Evolutionary conservation across 2,329 filamentous ascomycete species (phyloP).

Genomic region (Aureobasidium vineae): DNA sequence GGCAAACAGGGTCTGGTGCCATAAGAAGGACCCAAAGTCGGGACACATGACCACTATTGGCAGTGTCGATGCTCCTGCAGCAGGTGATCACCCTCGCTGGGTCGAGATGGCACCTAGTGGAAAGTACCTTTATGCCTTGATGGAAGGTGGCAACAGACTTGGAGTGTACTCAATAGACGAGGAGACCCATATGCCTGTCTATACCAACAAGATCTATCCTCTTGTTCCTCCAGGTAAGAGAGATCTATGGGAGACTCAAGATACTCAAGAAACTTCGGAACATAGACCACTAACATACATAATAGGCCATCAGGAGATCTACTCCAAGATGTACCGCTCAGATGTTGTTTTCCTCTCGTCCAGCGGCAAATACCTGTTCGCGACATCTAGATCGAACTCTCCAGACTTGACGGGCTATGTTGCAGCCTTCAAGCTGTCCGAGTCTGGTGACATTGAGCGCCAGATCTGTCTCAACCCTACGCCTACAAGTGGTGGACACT

Average conservation of each 20-base stretch:
- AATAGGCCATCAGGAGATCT: constrained; percentile 42
- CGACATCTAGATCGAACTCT: constrained; percentile 75
- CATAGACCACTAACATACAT: constrained; percentile 28
- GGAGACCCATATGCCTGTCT: constrained; percentile 69
- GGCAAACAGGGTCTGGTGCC: constrained; percentile 80
- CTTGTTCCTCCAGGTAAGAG: constrained; percentile 71
- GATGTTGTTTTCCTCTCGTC: constrained; percentile 75
- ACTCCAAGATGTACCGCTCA: constrained; percentile 71
- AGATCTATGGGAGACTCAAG: neutral
- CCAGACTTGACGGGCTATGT: constrained; percentile 78
- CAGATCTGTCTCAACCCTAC: constrained; percentile 82
- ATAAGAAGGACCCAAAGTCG: constrained; percentile 63
- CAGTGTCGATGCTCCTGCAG: constrained; percentile 66
- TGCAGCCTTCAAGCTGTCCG: constrained; percentile 70
- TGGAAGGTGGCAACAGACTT: constrained; percentile 84
- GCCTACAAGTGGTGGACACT: constrained; percentile 82
- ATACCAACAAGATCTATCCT: constrained; percentile 73
- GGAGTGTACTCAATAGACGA: constrained; percentile 80
- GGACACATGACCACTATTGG: constrained; percentile 68
- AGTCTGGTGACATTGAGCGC: constrained; percentile 67
- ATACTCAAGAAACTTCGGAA: no score
- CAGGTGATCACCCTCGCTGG: constrained; percentile 80
- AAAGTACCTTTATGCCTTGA: constrained; percentile 77
- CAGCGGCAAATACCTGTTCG: constrained; percentile 74
- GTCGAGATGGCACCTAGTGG: constrained; percentile 78